A percentile compares a stretch with the other conserved stretches of the same genome.
These are phyloP conservation scores for Alternaria dauci DNA, from an alignment of 2,329 filamentous ascomycete species.

Conservation along the genomic window DNA sequence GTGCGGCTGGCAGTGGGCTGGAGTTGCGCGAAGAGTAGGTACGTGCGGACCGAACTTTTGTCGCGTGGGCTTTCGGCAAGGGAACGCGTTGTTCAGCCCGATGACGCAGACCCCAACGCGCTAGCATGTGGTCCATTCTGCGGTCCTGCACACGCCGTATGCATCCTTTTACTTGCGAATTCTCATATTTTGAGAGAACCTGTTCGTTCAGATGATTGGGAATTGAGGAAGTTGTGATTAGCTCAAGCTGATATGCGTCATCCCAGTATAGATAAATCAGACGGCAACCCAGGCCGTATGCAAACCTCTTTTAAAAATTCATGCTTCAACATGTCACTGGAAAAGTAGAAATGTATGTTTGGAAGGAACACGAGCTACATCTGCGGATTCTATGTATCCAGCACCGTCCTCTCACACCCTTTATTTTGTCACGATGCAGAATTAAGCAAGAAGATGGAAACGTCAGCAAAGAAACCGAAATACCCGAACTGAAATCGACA, in stretches of 20 bases:
- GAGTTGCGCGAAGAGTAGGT: background rate
- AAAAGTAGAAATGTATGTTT: background rate
- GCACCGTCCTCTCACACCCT: background rate
- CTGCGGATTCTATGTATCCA: background rate
- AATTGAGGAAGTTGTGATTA: too few relatives aligned
- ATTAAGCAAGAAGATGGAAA: background rate
- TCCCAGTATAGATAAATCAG: too few relatives aligned
- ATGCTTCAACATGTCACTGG: background rate
- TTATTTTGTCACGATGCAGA: background rate
- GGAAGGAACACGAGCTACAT: background rate
- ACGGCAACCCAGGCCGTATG: background rate
- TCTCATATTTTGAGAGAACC: too few relatives aligned
- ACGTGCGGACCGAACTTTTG: conserved; percentile 7
- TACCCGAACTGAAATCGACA: background rate
- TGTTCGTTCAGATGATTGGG: too few relatives aligned
- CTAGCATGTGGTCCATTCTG: conserved; percentile 1
- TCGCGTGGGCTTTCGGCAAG: conserved; percentile 12
- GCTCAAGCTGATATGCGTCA: too few relatives aligned
- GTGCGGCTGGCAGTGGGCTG: background rate
- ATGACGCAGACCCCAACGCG: conserved; percentile 9
- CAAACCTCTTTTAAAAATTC: background rate
- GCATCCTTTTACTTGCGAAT: background rate
- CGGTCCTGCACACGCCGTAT: background rate
- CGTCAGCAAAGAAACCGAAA: background rate
- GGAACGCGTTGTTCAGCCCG: conserved; percentile 8